These are phyloP conservation scores for Cytospora paraplurivora DNA, from an alignment of 2,329 filamentous ascomycete species.

Conservation along the genomic window DNA sequence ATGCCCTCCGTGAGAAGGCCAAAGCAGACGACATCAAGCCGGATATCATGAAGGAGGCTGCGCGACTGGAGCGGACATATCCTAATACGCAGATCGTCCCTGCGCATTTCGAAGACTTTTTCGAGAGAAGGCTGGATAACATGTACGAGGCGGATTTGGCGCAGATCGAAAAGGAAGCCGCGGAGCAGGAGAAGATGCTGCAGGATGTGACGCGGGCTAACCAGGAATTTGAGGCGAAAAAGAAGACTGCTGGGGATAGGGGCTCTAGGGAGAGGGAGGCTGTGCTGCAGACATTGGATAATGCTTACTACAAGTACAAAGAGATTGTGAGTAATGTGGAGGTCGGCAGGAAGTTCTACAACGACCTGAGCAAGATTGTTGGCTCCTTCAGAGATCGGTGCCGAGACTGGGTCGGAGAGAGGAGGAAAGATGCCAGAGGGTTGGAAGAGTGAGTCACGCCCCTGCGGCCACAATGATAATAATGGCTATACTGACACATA, in stretches of 20 bases:
- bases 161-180: slow-evolving; percentile 68
- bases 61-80: slow-evolving; percentile 81
- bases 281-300: slow-evolving; percentile 84
- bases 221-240: slow-evolving; percentile 72
- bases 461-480: slow-evolving; percentile 28
- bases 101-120: slow-evolving; percentile 89
- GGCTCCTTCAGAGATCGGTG: slow-evolving; percentile 77
- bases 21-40: slow-evolving; percentile 86
- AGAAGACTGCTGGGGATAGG: slow-evolving; percentile 64
- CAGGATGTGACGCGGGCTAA: slow-evolving; percentile 74
- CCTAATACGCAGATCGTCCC: slow-evolving; percentile 83
- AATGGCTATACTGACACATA: slow-evolving; percentile 11
- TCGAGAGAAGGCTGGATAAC: slow-evolving; percentile 74
- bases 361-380: slow-evolving; percentile 88
- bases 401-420: slow-evolving; percentile 75
- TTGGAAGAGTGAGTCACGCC: slow-evolving; percentile 67
- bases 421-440: slow-evolving; percentile 77
- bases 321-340: slow-evolving; percentile 92
- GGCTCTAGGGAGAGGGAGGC: slow-evolving; percentile 75
- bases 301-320: slow-evolving; percentile 93
- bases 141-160: slow-evolving; percentile 80
- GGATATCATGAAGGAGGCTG: slow-evolving; percentile 80
- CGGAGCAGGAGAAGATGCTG: slow-evolving; percentile 74
- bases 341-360: slow-evolving; percentile 93
- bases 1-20: slow-evolving; percentile 75